These are phyloP conservation scores for Iris pallida DNA, from an alignment of 116 monocot species.

Conservation along the genomic window DNA sequence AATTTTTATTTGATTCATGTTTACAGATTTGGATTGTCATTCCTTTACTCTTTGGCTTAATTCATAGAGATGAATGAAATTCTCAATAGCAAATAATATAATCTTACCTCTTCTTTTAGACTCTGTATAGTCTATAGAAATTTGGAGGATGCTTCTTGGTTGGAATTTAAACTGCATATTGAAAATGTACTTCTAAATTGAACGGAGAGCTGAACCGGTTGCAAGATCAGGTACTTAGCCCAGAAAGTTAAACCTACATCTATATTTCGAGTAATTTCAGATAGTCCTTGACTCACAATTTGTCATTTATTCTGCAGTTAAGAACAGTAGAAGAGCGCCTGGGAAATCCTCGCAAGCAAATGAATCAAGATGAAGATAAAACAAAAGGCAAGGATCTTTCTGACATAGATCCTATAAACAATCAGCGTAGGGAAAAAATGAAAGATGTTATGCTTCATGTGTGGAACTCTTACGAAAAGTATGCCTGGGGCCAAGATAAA, in stretches of 20 bases:
- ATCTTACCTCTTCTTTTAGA: too few species aligned
- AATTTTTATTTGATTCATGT: too few species aligned
- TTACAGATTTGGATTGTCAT: too few species aligned
- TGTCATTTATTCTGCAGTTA: conserved; percentile 24
- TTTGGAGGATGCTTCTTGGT: too few species aligned
- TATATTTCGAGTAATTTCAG: conserved; percentile 3
- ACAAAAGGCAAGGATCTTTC: conserved; percentile 8
- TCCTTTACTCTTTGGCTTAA: too few species aligned
- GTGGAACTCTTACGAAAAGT: conserved; percentile 87
- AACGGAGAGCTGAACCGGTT: conserved; percentile 33
- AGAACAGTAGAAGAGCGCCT: conserved; percentile 16
- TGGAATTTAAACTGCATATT: too few species aligned
- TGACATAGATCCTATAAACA: conserved; percentile 51
- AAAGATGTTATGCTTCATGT: conserved; percentile 97
- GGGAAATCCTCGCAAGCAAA: conserved; percentile 12
- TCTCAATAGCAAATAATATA: too few species aligned
- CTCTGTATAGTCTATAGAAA: too few species aligned
- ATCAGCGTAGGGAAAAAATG: conserved; percentile 76
- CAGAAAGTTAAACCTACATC: background rate
- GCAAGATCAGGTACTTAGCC: conserved; percentile 49
- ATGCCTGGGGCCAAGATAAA: conserved; percentile 96
- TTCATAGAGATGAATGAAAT: too few species aligned
- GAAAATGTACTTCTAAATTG: too few species aligned
- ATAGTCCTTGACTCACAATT: background rate
- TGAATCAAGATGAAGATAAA: conserved; percentile 5